Conservation (phyloP, 2,329 filamentous ascomycete genomes). For the Erysiphe neolycopersici region DNA sequence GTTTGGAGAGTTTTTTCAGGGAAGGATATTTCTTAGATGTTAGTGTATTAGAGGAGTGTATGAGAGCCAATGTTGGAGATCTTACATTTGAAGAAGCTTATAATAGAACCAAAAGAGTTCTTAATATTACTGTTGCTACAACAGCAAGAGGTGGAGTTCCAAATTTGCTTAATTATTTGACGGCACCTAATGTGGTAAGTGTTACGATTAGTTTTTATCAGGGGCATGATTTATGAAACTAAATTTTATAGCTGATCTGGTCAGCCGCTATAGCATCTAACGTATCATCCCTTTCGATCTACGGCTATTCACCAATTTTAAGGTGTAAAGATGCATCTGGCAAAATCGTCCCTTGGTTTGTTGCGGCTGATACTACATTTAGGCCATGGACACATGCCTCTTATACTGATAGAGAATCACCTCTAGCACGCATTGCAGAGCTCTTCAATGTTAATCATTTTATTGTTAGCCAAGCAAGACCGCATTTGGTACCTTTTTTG, state of each 20-base stretch:
- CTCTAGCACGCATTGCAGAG: constrained; percentile 33
- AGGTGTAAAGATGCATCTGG: constrained; percentile 36
- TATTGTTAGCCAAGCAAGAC: constrained; percentile 74
- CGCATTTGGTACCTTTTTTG: constrained; percentile 68
- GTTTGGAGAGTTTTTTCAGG: constrained; percentile 38
- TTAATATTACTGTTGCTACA: constrained; percentile 79
- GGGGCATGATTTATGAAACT: not conserved
- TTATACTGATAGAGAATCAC: constrained; percentile 28
- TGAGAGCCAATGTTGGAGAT: constrained; percentile 64
- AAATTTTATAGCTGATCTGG: constrained; percentile 24
- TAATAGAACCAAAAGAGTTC: constrained; percentile 52
- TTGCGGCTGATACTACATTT: constrained; percentile 22
- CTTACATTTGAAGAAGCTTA: constrained; percentile 87
- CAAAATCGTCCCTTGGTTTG: constrained; percentile 30
- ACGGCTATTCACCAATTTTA: constrained; percentile 23
- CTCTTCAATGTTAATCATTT: constrained; percentile 66
- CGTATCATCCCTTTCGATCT: constrained; percentile 20
- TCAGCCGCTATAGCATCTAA: constrained; percentile 32
- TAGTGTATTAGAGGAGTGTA: constrained; percentile 55
- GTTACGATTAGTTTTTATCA: not conserved
- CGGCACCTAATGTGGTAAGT: constrained; percentile 72
- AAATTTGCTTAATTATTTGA: constrained; percentile 72
- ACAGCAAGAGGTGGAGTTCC: constrained; percentile 50
- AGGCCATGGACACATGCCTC: constrained; percentile 26
- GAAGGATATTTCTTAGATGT: constrained; percentile 72